Evolutionary conservation across 2,329 filamentous ascomycete genomes (phyloP).

Genomic region (Gaeumannomyces sp.): DNA sequence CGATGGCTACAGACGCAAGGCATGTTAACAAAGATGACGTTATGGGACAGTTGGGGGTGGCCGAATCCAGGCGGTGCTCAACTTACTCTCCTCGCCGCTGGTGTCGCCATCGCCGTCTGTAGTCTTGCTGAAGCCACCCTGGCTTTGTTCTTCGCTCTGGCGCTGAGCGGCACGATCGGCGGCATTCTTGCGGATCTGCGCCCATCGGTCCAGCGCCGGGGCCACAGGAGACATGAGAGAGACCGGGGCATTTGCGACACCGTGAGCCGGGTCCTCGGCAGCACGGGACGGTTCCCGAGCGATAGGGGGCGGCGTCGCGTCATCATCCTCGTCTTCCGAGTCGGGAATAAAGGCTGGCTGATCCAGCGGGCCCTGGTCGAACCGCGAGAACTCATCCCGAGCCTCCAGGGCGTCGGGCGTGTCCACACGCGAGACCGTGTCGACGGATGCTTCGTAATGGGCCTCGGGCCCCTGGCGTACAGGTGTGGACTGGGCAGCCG

Average conservation of each 20-base stretch:
- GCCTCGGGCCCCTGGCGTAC: slow-evolving; percentile 22
- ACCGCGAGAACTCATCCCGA: slow-evolving; percentile 56
- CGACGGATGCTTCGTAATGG: slow-evolving; percentile 38
- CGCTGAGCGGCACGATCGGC: slow-evolving; percentile 68
- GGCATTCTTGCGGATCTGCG: slow-evolving; percentile 91
- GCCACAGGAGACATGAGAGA: slow-evolving; percentile 22
- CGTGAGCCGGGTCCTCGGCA: slow-evolving; percentile 19
- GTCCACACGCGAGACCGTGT: slow-evolving; percentile 52
- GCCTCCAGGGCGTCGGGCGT: slow-evolving; percentile 53
- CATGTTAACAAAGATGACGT: neutral
- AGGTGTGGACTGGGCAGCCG: slow-evolving; percentile 13
- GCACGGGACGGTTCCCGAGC: slow-evolving; percentile 31
- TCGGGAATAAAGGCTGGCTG: slow-evolving; percentile 75
- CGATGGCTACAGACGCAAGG: slow-evolving; percentile 64
- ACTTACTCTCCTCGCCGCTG: slow-evolving; percentile 92
- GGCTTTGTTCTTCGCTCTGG: slow-evolving; percentile 58
- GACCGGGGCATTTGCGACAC: slow-evolving; percentile 14
- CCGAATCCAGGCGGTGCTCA: neutral
- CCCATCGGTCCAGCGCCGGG: slow-evolving; percentile 74
- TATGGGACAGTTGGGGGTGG: neutral
- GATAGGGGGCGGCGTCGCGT: slow-evolving; percentile 46
- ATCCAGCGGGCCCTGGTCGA: slow-evolving; percentile 88
- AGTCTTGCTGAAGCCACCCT: slow-evolving; percentile 49
- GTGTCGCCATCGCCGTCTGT: slow-evolving; percentile 74
- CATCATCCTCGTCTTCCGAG: slow-evolving; percentile 41